Conservation (phyloP, 345 rosid genomes). For the Ceriops decandra region DNA sequence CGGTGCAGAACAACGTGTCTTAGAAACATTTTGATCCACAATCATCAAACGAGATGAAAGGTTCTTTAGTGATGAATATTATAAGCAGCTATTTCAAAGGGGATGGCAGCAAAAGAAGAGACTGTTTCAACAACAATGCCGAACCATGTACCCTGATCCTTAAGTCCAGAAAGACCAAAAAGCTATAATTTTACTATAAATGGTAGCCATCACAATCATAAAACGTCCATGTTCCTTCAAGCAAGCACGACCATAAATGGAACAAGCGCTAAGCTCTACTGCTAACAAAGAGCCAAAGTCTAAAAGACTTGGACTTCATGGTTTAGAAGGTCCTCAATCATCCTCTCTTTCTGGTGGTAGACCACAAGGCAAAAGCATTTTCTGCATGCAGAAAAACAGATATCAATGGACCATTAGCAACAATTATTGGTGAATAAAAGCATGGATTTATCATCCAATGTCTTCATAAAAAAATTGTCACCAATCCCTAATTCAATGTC, state of each 20-base stretch:
- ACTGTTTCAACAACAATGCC: background rate
- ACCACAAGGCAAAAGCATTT: conserved; percentile 98
- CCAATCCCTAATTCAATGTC: no score
- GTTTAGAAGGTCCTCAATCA: conserved; percentile 32
- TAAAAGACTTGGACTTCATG: background rate
- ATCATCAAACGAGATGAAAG: no score
- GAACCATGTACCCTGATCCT: background rate
- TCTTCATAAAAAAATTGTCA: no score
- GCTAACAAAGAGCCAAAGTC: background rate
- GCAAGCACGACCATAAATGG: background rate
- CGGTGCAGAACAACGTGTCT: no score
- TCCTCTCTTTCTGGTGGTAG: conserved; percentile 96
- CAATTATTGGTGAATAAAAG: no score
- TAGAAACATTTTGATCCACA: no score
- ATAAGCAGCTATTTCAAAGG: no score
- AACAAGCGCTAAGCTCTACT: background rate
- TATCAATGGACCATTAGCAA: no score
- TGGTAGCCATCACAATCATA: no score
- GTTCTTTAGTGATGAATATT: no score
- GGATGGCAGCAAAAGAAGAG: no score
- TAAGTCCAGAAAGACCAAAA: background rate
- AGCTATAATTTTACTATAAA: background rate
- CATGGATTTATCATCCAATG: no score
- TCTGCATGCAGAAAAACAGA: conserved; percentile 39
- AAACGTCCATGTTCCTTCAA: background rate